Evolutionary conservation across 208 protist species (phyloP).

Genomic region (Crithidia expoeki): DNA sequence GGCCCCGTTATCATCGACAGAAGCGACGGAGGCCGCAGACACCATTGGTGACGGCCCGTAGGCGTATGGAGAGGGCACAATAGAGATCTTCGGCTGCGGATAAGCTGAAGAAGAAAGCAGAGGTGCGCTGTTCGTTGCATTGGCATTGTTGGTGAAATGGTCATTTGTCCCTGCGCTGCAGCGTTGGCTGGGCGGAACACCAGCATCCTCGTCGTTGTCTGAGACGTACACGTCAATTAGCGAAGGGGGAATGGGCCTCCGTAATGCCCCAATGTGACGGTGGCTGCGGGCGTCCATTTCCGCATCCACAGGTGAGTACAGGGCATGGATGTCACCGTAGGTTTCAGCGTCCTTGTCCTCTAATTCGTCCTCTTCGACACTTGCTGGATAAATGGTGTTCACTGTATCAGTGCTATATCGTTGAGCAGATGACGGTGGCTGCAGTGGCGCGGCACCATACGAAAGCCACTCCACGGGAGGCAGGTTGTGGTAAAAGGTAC

Average conservation of each 20-base stretch:
- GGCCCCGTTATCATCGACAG: not conserved
- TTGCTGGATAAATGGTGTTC: no score
- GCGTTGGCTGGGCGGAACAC: not conserved
- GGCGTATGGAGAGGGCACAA: conserved; percentile 12
- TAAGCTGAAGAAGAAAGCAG: not conserved
- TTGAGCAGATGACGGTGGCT: not conserved
- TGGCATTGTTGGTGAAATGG: not conserved
- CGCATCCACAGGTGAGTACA: conserved; percentile 10
- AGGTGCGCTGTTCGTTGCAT: not conserved
- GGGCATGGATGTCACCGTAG: not conserved
- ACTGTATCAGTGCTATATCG: no score
- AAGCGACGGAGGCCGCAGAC: conserved; percentile 2
- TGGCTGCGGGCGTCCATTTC: not conserved
- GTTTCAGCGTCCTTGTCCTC: not conserved
- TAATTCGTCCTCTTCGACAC: not conserved
- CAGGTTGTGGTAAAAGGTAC: conserved; percentile 22
- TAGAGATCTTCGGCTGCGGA: conserved; percentile 1
- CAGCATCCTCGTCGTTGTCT: conserved; percentile 4
- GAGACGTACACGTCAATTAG: conserved; percentile 28
- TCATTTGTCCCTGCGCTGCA: not conserved
- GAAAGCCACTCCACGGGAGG: conserved; percentile 10
- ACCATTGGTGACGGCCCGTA: conserved; percentile 21
- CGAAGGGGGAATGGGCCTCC: not conserved
- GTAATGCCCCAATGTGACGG: not conserved
- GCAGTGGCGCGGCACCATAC: not conserved